Percentiles rank a stretch among this genome's conserved stretches.
Conservation (phyloP, 176 grass and related monocot genomes). For the Chrysopogon serrulatus region DNA sequence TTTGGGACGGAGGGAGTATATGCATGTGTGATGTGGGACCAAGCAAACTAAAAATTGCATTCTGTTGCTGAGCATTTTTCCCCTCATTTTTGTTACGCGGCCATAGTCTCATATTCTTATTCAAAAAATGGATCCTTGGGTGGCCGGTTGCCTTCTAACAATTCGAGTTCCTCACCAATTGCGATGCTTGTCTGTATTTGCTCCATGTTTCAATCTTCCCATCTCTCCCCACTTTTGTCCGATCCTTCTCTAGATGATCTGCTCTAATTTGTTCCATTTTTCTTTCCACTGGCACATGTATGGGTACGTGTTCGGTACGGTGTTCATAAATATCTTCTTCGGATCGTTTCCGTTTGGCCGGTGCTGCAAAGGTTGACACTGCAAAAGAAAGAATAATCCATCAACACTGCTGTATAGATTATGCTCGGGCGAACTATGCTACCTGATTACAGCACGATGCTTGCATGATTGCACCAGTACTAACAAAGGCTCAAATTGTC, state of each 20-base stretch:
- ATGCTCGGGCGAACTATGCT: too few species aligned
- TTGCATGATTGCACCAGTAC: too few species aligned
- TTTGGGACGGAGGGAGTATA: too few species aligned
- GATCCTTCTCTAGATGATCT: not conserved
- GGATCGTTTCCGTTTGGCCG: not conserved
- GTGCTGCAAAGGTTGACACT: not conserved
- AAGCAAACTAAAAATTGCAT: not conserved
- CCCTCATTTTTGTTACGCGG: too few species aligned
- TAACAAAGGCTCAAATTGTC: too few species aligned
- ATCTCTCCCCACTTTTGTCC: not conserved
- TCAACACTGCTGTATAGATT: too few species aligned
- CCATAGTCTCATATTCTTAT: not conserved
- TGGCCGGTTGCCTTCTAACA: not conserved
- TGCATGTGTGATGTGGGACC: not conserved
- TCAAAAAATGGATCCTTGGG: not conserved
- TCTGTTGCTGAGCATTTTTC: not conserved
- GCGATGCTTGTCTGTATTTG: not conserved
- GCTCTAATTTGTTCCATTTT: not conserved
- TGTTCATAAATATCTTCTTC: not conserved
- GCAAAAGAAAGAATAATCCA: too few species aligned
- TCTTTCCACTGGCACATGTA: not conserved
- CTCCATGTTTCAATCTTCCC: not conserved
- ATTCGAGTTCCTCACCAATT: slow-evolving; percentile 7
- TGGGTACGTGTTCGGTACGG: not conserved
- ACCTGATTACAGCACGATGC: too few species aligned